These are phyloP conservation scores for Meyerozyma sp. DNA, from an alignment of 1,139 yeast species.

Conservation along the genomic window DNA sequence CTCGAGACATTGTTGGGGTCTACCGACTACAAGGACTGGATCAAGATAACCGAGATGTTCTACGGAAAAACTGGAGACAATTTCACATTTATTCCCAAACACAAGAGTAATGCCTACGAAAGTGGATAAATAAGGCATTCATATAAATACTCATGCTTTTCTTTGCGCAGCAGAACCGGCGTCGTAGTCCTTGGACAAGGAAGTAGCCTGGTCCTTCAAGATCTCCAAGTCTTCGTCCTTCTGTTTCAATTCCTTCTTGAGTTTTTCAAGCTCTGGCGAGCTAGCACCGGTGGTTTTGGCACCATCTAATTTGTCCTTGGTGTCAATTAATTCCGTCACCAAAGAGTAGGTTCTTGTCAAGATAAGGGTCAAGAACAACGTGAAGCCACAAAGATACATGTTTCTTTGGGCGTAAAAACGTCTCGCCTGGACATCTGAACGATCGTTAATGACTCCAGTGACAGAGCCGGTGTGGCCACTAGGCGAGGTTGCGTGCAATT, in stretches of 20 bases:
- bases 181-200: constrained; percentile 62
- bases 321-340: constrained; percentile 66
- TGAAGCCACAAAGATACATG: constrained; percentile 93
- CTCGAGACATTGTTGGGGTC: constrained; percentile 86
- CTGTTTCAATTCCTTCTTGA: constrained; percentile 51
- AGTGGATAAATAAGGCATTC: constrained; percentile 3
- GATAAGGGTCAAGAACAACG: constrained; percentile 81
- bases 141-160: constrained; percentile 2
- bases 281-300: constrained; percentile 23
- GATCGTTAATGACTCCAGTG: constrained; percentile 40
- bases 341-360: constrained; percentile 81
- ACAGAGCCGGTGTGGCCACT: constrained; percentile 10
- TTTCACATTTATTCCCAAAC: constrained; percentile 86
- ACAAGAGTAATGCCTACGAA: constrained; percentile 80
- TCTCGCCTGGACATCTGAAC: constrained; percentile 82
- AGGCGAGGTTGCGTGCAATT: constrained; percentile 35
- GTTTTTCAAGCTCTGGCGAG: constrained; percentile 36
- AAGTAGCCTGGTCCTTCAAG: constrained; percentile 67
- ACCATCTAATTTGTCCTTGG: constrained; percentile 59
- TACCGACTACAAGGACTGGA: constrained; percentile 87
- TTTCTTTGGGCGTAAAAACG: constrained; percentile 95
- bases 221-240: constrained; percentile 61
- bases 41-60: constrained; percentile 93
- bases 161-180: constrained; percentile 31
- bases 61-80: constrained; percentile 75